Base-by-base conservation (phyloP, 1,139 yeast species). In the Geotrichum fermentans region DNA sequence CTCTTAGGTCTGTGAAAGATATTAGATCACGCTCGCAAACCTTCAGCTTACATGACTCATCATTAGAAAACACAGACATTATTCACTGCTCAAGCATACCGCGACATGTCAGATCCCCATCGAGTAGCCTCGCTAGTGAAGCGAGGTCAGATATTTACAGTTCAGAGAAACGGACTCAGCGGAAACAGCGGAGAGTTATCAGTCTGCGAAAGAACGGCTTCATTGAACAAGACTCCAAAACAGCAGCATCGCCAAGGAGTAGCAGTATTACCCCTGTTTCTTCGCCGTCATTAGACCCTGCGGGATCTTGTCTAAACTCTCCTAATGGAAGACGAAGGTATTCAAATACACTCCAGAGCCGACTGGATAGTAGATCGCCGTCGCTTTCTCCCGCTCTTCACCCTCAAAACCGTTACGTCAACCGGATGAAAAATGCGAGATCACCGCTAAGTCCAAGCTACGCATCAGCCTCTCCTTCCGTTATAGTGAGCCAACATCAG, bases 121-220 rank as follows among this genome's bases (percentile, higher is more conserved):
- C 24, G 2, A 40, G 36, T 17, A 28, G 36, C 11, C 36, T 30
- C n/a, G 10, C 20, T 2, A 40, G 40, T 29, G 40, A 43, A 13
- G 36, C 20, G 29, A 35, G 28, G 11, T 43, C 32, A 7, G 29
- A 30, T 32, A 3, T 20, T 18, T 43, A 21, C 29, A 18, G 36
- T n/a, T 21, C 21, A 29, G 40, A 30, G 18, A 40, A 29, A 10
- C 4, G 14, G 11, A 36, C 35, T 4, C 37, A 11, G 13, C 34
- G 47, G 16, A 43, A 43, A 30, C 47, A 43, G 29, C 24, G 47
- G 21, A 40, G 47, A 3, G 41, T 43, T 14, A 43, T 43, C 13
- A 43, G 47, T n/a, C 22, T 43, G 14, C 35, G 47, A 14, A 43
- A 43, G 21, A 30, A 21, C 37, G n/a, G 24, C 13, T 14, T 14